phyloP scores from a whole-genome alignment of 2,329 filamentous ascomycete species.

The Aspergillus glaucus region DNA sequence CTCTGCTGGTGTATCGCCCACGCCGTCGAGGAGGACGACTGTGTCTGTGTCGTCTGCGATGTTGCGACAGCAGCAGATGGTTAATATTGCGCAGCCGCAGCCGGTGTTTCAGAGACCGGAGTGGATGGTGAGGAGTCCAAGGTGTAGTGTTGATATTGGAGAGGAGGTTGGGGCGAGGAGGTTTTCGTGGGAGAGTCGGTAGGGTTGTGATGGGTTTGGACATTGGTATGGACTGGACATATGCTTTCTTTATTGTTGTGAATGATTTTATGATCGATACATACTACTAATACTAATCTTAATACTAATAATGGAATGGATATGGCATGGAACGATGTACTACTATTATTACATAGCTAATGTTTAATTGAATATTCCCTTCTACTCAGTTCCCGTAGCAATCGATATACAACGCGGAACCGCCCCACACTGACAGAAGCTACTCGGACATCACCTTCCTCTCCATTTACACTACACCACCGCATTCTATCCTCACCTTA shows the following conservation, averaged over 20 bases:
- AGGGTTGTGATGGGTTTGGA: not conserved
- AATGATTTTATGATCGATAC: not conserved
- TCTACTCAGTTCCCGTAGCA: too few species aligned
- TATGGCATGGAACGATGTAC: not conserved
- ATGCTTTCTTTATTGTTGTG: not conserved
- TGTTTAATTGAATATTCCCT: too few species aligned
- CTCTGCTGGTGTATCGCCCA: constrained; percentile 25
- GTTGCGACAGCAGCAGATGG: constrained; percentile 11
- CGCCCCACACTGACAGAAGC: constrained; percentile 2
- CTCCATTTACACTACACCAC: not conserved
- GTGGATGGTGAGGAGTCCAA: not conserved
- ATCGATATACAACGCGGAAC: not conserved
- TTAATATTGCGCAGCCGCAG: constrained; percentile 23
- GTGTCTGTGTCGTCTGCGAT: constrained; percentile 24
- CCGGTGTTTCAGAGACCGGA: constrained; percentile 17
- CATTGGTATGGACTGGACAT: not conserved
- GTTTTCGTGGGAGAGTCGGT: constrained; percentile 23
- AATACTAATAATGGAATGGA: not conserved
- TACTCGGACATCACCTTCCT: constrained; percentile 2
- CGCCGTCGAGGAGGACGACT: constrained; percentile 28
- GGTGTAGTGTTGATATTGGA: constrained; percentile 3
- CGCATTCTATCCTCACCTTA: not conserved
- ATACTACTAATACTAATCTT: not conserved
- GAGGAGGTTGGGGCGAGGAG: constrained; percentile 5
- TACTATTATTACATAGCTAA: too few species aligned